These are phyloP conservation scores for Termitomyces sp. DNA, from an alignment of 768 basidiomycete genomes.

Conservation along the genomic window DNA sequence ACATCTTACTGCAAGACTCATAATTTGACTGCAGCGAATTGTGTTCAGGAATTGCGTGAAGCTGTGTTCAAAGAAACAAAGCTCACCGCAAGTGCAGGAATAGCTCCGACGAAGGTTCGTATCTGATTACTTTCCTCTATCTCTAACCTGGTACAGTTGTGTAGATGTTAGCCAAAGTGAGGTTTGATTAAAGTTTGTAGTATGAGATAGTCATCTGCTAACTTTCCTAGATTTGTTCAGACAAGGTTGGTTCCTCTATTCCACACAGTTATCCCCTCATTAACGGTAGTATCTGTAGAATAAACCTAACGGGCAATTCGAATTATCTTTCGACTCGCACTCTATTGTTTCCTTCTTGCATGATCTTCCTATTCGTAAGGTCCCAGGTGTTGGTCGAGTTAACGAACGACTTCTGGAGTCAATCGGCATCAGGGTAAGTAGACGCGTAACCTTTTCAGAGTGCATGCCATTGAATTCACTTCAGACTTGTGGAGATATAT, in stretches of 20 bases:
- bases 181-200: conserved; percentile 14
- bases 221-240: conserved; percentile 76
- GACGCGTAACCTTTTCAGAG: background rate
- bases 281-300: conserved; percentile 46
- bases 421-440: conserved; percentile 75
- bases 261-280: conserved; percentile 3
- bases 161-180: conserved; percentile 90
- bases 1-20: conserved; percentile 79
- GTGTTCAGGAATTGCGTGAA: conserved; percentile 75
- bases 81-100: conserved; percentile 91
- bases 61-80: conserved; percentile 75
- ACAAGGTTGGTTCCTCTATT: conserved; percentile 52
- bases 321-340: conserved; percentile 62
- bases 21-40: conserved; percentile 62
- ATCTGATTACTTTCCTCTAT: conserved; percentile 8
- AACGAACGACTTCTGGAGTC: conserved; percentile 85
- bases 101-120: conserved; percentile 89
- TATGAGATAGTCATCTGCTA: background rate
- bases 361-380: conserved; percentile 79
- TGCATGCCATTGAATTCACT: background rate
- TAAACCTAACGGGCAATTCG: conserved; percentile 93
- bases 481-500: conserved; percentile 91
- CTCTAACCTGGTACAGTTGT: conserved; percentile 2
- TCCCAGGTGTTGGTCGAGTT: conserved; percentile 90
- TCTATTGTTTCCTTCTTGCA: conserved; percentile 75